Base-by-base conservation (phyloP, 1,284 basidiomycete genomes). In the Ceratobasidium sp. region DNA sequence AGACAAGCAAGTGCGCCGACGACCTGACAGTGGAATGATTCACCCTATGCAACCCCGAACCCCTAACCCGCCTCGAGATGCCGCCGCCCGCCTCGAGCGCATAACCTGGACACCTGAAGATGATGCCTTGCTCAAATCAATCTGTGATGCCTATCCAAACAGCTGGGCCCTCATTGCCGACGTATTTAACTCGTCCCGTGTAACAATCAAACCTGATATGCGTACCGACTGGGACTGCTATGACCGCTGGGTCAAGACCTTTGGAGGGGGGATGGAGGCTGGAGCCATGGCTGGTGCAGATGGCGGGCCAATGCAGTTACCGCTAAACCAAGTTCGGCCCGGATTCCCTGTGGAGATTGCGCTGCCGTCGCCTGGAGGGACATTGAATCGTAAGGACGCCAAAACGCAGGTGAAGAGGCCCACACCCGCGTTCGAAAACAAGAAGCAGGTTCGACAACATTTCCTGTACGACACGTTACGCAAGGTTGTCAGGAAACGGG, bases 111-210 rank as follows among this genome's bases (percentile, higher is more conserved):
- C 82, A 0, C 76, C 82, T 1, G 85, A 86, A 50, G 87, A 88
- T 72, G 86, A 87, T 78, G 79, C 78, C 14, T 80, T 83, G 46
- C 79, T 88, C 4, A 78, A 83, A 66, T 80, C 80, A 1, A 82
- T 87, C 0, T 82, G 84, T 28, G 78, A 82, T 72, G 83, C 84
- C 72, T 88, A 86, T 77, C 82, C 83, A 13, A 83, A 81, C 79
- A 84, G 88, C 77, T 88, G 87, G 87, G 78, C 82, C 23, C 81
- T 88, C 38, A 84, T 87, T 41, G 82, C 86, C 8, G 86, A 88
- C 73, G 78, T 84, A 6, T 87, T 88, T 82, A 88, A 87, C 78
- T 80, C 85, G 44, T 84, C 84, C 30, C 79, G 83, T 9, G 82
- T 84, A 13, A 82, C 82, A 1, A 82, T 85, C 21, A 80, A 83